Base-by-base conservation (phyloP, 2,329 filamentous ascomycete species). In the Pseudofabraea citricarpa region DNA sequence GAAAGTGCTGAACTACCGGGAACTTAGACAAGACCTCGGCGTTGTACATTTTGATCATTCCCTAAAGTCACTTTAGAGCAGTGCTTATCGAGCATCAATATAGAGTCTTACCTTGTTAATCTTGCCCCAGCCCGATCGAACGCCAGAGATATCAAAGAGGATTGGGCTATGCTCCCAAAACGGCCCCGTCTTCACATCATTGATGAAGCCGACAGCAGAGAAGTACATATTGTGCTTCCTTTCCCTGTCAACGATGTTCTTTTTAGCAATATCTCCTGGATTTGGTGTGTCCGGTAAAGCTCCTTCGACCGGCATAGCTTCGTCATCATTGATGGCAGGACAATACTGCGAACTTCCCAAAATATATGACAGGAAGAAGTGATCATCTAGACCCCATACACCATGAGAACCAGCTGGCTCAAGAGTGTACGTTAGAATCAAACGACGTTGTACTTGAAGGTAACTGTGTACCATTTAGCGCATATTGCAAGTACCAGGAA, bases 11-110 rank as follows among this genome's bases (percentile, higher is more conserved):
- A n/a, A 98, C 89, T 3, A 98, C 93, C 3, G 93, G 93, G 60
- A 96, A 96, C 64, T 98, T 98, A 29, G 87, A 88, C 12, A 98
- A 73, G 3, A 98, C 93, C 69, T 98, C 93, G 15, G 88, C 93
- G 54, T 94, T 90, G 69, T 91, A 98, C 93, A 98, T 98, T 67
- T 97, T 98, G 58, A 98, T 81, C 93, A 98, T 97, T 40, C 93
- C 93, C 83, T 85, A 47, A 7, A n/a, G 20, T 18, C 43, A 22
- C 36, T 21, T 48, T 20, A 47, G 42, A 50, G 42, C 10, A 39
- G 26, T 12, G 16, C 12, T 9, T n/a, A 19, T 36, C 9, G 6
- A 2, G 18, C 32, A 20, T n/a, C 13, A 15, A n/a, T 16, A 7
- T 33, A 19, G n/a, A 21, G 38, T 47, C 44, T 29, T 43, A 78